Conservation (phyloP, 1,284 basidiomycete genomes). For the Moesziomyces parantarcticus region DNA sequence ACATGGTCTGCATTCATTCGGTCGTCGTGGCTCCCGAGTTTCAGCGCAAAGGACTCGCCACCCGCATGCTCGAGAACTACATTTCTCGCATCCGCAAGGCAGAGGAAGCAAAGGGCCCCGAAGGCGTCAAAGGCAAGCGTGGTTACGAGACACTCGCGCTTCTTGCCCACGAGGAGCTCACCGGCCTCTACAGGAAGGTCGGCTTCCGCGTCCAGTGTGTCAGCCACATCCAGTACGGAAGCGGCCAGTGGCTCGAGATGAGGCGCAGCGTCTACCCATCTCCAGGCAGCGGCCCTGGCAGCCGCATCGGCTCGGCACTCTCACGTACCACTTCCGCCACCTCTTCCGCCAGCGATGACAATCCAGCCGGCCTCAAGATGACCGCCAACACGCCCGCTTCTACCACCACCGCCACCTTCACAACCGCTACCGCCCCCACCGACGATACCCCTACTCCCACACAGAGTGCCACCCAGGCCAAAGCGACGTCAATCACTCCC, state of each 20-base stretch:
- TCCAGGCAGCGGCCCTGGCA: conserved; percentile 19
- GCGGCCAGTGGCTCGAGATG: conserved; percentile 64
- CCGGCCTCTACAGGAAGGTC: conserved; percentile 55
- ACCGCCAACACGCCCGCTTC: neutral
- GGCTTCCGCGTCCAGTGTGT: conserved; percentile 57
- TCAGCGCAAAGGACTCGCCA: conserved; percentile 54
- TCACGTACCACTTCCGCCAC: conserved; percentile 32
- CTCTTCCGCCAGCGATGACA: conserved; percentile 30
- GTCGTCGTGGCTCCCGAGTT: conserved; percentile 57
- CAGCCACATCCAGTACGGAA: conserved; percentile 59
- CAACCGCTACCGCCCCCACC: neutral
- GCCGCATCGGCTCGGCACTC: conserved; percentile 23
- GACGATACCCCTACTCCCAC: neutral
- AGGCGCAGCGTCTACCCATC: conserved; percentile 52
- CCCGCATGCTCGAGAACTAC: conserved; percentile 53
- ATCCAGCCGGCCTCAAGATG: conserved; percentile 19
- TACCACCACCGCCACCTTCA: too few relatives aligned
- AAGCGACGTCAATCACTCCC: neutral
- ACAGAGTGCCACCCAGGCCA: neutral
- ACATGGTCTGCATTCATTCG: conserved; percentile 64
- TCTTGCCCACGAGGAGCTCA: conserved; percentile 58
- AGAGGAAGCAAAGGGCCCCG: conserved; percentile 46
- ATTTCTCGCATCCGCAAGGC: conserved; percentile 47
- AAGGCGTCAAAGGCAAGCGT: conserved; percentile 43
- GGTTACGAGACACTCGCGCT: conserved; percentile 62